Evolutionary conservation across 2,329 filamentous ascomycete genomes (phyloP).

Genomic region (Simplicillium aogashimaense): DNA sequence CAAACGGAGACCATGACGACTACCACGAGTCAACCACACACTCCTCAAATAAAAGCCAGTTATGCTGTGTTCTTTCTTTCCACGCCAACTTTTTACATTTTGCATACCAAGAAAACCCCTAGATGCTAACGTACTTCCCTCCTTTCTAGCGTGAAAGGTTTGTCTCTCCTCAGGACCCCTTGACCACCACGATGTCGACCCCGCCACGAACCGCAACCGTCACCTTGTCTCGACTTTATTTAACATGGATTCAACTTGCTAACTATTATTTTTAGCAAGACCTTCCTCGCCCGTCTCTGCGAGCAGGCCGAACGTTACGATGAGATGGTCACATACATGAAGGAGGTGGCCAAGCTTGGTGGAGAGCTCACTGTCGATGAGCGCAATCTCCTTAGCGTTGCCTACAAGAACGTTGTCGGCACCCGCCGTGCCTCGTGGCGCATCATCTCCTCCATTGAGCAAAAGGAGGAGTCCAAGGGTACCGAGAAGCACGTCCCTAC

Average conservation of each 20-base stretch:
- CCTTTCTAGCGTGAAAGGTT: conserved; percentile 58
- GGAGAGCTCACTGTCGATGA: conserved; percentile 87
- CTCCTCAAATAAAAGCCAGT: too few relatives aligned
- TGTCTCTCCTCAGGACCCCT: conserved; percentile 18
- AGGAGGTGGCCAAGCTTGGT: conserved; percentile 91
- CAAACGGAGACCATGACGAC: too few relatives aligned
- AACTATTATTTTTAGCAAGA: conserved; percentile 61
- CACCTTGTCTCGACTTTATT: conserved; percentile 1
- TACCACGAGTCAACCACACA: too few relatives aligned
- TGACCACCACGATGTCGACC: conserved; percentile 9
- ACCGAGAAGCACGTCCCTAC: conserved; percentile 87
- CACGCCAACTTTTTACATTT: conserved; percentile 7
- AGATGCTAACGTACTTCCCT: conserved; percentile 8
- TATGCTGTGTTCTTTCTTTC: too few relatives aligned
- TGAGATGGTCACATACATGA: conserved; percentile 99
- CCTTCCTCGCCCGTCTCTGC: conserved; percentile 98
- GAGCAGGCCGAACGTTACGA: conserved; percentile 99
- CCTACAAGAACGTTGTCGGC: conserved; percentile 99
- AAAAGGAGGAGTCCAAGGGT: conserved; percentile 99
- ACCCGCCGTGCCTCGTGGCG: conserved; percentile 97
- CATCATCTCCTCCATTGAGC: conserved; percentile 99
- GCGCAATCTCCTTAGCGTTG: conserved; percentile 96
- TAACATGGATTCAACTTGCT: too few relatives aligned
- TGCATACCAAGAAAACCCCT: too few relatives aligned
- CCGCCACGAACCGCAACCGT: conserved; percentile 15